phyloP scores from a whole-genome alignment of 148 eudicot species.

The Amaranthus palmeri region DNA sequence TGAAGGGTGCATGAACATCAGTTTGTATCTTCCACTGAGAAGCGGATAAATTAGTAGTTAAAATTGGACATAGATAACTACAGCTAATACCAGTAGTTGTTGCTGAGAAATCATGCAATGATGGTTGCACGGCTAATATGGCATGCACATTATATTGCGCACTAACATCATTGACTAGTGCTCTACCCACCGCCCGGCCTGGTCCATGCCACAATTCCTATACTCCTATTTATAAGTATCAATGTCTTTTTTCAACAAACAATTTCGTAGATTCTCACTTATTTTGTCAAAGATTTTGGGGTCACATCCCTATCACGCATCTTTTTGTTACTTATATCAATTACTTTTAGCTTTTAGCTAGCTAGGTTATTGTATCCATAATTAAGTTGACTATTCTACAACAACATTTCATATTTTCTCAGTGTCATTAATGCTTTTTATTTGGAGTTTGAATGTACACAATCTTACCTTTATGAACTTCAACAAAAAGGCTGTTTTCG shows the following conservation, averaged over 20 bases:
- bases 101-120: constrained; percentile 8
- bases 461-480: too few species aligned
- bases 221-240: background rate
- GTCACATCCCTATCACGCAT: background rate
- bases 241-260: background rate
- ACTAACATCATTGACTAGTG: constrained; percentile 1
- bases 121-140: constrained; percentile 6
- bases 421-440: too few species aligned
- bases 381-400: too few species aligned
- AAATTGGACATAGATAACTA: constrained; percentile 18
- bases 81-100: background rate
- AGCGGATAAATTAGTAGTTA: too few species aligned
- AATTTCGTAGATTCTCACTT: background rate
- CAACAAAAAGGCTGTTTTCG: too few species aligned
- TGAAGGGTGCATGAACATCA: too few species aligned
- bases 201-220: background rate
- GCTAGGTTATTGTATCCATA: too few species aligned
- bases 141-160: constrained; percentile 14
- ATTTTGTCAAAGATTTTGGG: background rate
- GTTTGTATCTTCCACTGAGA: too few species aligned
- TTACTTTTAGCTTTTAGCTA: background rate
- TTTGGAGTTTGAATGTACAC: too few species aligned
- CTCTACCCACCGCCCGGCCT: background rate
- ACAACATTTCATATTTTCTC: too few species aligned
- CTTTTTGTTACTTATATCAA: background rate